Base-by-base conservation (phyloP, 768 basidiomycete species). In the Cystobasidium onofrii region DNA sequence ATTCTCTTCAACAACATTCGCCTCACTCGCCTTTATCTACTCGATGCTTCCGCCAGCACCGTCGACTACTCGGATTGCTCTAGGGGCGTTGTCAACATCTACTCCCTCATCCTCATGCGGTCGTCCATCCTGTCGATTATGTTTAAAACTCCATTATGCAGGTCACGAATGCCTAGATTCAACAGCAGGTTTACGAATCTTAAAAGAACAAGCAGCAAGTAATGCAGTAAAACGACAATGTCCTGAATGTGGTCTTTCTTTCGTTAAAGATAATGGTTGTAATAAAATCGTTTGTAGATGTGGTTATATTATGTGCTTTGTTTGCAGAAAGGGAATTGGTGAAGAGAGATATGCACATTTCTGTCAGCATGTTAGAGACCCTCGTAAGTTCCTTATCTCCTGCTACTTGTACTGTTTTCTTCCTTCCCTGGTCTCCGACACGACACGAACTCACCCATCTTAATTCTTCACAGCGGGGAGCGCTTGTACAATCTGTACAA, bases 221-320 rank as follows among this genome's bases (percentile, higher is more conserved):
- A 69, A 69, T 23, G 66, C 66, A 50, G 27, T 69, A 6, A 69
- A 69, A 43, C 7, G 66, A 46, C 66, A 69, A 23, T 69, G 66
- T 52, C 66, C 66, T 20, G 66, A 69, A 50, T 69, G 66, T 43
- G 66, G 66, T 33, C 44, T 69, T 12, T 43, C 34, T 36, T 69
- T 69, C 46, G 27, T 69, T 23, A 69, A 52, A 50, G 39, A 50
- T 20, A 50, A 54, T 46, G 66, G 66, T 9, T 69, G 66, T 39
- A 52, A 44, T 43, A 69, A 69, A 23, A 39, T 69, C 44, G 46
- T 52, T 44, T 69, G 66, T 52, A 46, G 46, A 43, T 69, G 66
- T 52, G 66, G 66, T 6, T 69, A 69, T 50, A 46, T 54, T 27
- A 69, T 69, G 66, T 69, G 66, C 46, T 69, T 46, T 36, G 66